phyloP scores from a whole-genome alignment of 805 yeast species.

The Yarrowia sp. region DNA sequence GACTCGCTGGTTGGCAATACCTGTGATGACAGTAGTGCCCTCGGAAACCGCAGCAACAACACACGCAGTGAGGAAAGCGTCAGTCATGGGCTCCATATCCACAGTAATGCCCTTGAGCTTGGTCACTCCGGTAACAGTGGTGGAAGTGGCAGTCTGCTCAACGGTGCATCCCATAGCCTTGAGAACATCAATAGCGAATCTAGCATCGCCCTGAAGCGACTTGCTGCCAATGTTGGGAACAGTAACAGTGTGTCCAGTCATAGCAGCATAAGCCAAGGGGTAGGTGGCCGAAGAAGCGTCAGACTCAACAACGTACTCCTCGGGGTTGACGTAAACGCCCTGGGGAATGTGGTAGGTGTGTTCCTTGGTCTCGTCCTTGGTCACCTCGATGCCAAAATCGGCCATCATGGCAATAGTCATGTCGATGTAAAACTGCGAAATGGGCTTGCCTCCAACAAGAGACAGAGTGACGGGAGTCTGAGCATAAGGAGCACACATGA shows the following conservation, averaged over 20 bases:
- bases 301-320: slow-evolving; percentile 84
- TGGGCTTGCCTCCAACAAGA: slow-evolving; percentile 94
- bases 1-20: slow-evolving; percentile 97
- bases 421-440: slow-evolving; percentile 90
- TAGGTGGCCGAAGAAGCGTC: slow-evolving; percentile 98
- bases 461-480: slow-evolving; percentile 79
- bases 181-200: slow-evolving; percentile 90
- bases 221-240: slow-evolving; percentile 90
- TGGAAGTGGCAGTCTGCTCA: slow-evolving; percentile 73
- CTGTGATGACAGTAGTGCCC: slow-evolving; percentile 72
- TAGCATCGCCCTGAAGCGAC: slow-evolving; percentile 95
- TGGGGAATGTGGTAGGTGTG: slow-evolving; percentile 89
- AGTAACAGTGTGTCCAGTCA: slow-evolving; percentile 89
- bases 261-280: slow-evolving; percentile 95
- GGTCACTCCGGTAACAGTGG: slow-evolving; percentile 78
- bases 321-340: slow-evolving; percentile 75
- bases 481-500: slow-evolving; percentile 98
- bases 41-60: slow-evolving; percentile 94
- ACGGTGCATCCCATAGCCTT: slow-evolving; percentile 94
- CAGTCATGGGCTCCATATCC: slow-evolving; percentile 99
- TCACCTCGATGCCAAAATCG: slow-evolving; percentile 77
- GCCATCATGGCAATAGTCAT: slow-evolving; percentile 97
- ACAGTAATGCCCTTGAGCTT: slow-evolving; percentile 66
- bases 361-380: slow-evolving; percentile 62
- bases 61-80: slow-evolving; percentile 93